Evolutionary conservation across 2,329 filamentous ascomycete species (phyloP).

Genomic region (Penicillium sp.): DNA sequence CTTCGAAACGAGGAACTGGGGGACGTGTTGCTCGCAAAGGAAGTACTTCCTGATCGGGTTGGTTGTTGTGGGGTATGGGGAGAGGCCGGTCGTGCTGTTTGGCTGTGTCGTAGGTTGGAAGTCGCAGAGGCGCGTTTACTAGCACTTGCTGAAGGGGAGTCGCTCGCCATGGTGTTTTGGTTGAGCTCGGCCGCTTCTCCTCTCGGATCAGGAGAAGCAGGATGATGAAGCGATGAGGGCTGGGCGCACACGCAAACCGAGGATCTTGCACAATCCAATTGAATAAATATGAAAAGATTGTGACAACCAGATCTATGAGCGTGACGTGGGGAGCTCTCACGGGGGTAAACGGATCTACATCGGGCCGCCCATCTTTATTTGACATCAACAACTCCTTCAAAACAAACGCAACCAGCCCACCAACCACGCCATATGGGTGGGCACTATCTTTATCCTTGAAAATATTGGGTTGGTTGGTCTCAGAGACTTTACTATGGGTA

Average conservation of each 20-base stretch:
- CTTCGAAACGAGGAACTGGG: conserved; percentile 60
- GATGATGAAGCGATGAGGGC: conserved; percentile 1
- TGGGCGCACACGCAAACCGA: conserved; percentile 5
- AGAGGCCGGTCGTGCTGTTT: conserved; percentile 42
- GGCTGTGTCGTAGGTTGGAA: conserved; percentile 34
- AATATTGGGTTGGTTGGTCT: background rate
- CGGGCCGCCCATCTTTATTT: conserved; percentile 36
- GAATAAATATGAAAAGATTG: background rate
- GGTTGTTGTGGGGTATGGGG: conserved; percentile 62
- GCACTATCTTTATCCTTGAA: background rate
- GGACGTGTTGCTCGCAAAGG: conserved; percentile 57
- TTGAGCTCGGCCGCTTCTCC: conserved; percentile 6
- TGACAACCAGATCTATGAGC: background rate
- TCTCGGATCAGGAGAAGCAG: conserved; percentile 10
- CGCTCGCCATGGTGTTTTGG: conserved; percentile 23
- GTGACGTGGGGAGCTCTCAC: conserved; percentile 4
- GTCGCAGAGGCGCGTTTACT: conserved; percentile 25
- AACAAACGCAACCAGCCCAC: conserved; percentile 1
- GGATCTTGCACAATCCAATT: conserved; percentile 12
- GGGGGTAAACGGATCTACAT: conserved; percentile 35
- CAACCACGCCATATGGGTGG: conserved; percentile 11
- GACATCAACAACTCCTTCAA: conserved; percentile 24
- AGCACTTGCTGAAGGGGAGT: conserved; percentile 26
- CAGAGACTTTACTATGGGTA: conserved; percentile 39
- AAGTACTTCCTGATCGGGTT: conserved; percentile 54